phyloP scores from a whole-genome alignment of 2,329 filamentous ascomycete species.

The Lasiodiplodia theobromae region DNA sequence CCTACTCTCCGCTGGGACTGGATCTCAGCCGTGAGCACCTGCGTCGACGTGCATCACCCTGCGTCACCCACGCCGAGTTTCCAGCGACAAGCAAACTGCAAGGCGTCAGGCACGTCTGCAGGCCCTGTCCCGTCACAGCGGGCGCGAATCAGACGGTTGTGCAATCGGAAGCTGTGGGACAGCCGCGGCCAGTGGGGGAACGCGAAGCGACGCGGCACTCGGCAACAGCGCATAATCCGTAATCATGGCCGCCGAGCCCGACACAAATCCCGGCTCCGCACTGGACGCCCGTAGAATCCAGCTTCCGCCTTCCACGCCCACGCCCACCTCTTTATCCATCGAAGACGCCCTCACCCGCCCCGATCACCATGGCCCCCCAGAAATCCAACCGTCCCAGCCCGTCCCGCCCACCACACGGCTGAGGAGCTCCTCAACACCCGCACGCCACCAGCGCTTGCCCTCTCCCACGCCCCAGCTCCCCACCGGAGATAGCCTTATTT shows the following conservation, averaged over 20 bases:
- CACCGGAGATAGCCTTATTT: slow-evolving; percentile 29
- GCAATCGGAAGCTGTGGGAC: neutral
- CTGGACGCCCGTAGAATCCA: slow-evolving; percentile 6
- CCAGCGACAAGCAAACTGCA: slow-evolving; percentile 3
- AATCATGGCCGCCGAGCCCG: slow-evolving; percentile 12
- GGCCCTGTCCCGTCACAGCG: neutral
- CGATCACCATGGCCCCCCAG: neutral
- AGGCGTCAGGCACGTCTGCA: slow-evolving; percentile 21
- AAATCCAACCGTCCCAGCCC: neutral
- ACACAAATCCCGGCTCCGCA: slow-evolving; percentile 21
- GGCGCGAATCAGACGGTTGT: neutral
- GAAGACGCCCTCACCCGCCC: slow-evolving; percentile 11
- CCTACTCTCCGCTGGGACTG: slow-evolving; percentile 2
- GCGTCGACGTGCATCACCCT: slow-evolving; percentile 5
- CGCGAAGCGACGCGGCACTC: slow-evolving; percentile 5
- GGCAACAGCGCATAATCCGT: slow-evolving; percentile 19
- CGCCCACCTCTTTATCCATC: slow-evolving; percentile 16
- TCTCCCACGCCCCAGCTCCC: neutral
- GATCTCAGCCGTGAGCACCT: slow-evolving; percentile 13
- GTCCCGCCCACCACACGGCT: slow-evolving; percentile 10
- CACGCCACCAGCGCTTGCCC: neutral
- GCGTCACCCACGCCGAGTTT: neutral
- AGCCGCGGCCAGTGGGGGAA: neutral
- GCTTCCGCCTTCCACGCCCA: neutral
- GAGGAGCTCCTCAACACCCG: slow-evolving; percentile 23